Conservation (phyloP, 73 alveolate species). For the Effrenium voratum region DNA sequence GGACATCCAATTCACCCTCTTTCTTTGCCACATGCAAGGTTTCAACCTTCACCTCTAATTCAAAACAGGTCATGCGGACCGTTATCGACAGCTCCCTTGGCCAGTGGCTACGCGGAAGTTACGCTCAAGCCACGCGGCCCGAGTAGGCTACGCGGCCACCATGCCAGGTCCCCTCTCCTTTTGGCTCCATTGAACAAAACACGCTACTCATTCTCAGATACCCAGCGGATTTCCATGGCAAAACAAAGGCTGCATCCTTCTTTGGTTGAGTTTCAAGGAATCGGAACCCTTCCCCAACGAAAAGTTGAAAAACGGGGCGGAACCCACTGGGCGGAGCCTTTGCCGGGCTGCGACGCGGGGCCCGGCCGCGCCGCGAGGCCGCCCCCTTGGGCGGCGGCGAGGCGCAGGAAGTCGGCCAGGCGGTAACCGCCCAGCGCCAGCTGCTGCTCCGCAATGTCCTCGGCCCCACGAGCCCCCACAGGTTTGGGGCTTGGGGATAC, state of each 20-base stretch:
- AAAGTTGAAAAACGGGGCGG: neutral
- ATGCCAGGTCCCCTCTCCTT: too few species aligned
- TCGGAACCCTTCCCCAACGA: neutral
- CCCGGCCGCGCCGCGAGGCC: neutral
- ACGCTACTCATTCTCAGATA: neutral
- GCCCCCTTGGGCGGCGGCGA: neutral
- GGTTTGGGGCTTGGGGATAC: neutral
- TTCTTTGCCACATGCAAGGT: neutral
- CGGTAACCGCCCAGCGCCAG: constrained; percentile 44
- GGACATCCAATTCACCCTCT: neutral
- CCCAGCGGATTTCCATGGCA: neutral
- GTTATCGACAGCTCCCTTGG: too few species aligned
- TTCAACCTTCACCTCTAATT: neutral
- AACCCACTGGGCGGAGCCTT: neutral
- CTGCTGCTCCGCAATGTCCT: constrained; percentile 49
- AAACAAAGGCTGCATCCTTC: neutral
- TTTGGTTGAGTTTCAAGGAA: neutral
- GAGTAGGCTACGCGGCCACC: too few species aligned
- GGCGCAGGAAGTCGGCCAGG: constrained; percentile 18
- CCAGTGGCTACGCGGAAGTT: too few species aligned
- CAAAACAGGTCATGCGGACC: neutral
- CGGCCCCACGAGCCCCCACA: neutral
- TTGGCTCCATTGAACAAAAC: neutral
- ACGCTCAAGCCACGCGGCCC: too few species aligned
- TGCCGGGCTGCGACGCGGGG: too few species aligned